Evolutionary conservation across 495 filamentous ascomycete genomes (phyloP).

Genomic region (Aspergillus kassunensis): DNA sequence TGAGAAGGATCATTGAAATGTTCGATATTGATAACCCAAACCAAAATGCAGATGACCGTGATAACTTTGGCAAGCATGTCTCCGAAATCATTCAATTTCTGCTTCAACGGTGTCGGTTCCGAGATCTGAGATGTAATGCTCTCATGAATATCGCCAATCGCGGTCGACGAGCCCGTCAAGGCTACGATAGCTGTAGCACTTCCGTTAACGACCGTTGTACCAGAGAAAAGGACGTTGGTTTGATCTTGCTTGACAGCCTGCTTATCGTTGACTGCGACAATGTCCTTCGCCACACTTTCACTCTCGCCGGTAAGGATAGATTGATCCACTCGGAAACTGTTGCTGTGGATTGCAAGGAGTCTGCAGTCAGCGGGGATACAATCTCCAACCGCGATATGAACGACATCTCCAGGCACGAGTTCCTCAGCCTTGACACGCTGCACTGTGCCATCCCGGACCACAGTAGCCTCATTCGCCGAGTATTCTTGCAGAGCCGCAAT

Average conservation of each 20-base stretch:
- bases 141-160: slow-evolving; percentile 98
- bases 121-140: slow-evolving; percentile 98
- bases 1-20: slow-evolving; percentile 95
- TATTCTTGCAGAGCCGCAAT: slow-evolving; percentile 99
- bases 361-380: slow-evolving; percentile 96
- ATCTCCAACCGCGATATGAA: slow-evolving; percentile 86
- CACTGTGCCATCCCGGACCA: slow-evolving; percentile 72
- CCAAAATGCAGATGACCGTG: slow-evolving; percentile 89
- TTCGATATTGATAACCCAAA: slow-evolving; percentile 97
- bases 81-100: slow-evolving; percentile 98
- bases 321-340: slow-evolving; percentile 94
- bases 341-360: slow-evolving; percentile 86
- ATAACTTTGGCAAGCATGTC: slow-evolving; percentile 97
- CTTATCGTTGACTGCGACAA: slow-evolving; percentile 60
- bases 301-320: slow-evolving; percentile 98
- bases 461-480: slow-evolving; percentile 96
- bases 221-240: slow-evolving; percentile 96
- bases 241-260: slow-evolving; percentile 97
- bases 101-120: slow-evolving; percentile 93
- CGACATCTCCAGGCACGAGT: slow-evolving; percentile 90
- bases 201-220: slow-evolving; percentile 93
- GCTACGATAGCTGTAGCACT: slow-evolving; percentile 91
- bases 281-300: slow-evolving; percentile 91
- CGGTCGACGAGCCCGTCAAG: slow-evolving; percentile 83
- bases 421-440: slow-evolving; percentile 87